These are phyloP conservation scores for Suillus occidentalis DNA, from an alignment of 768 basidiomycete genomes.

Conservation along the genomic window DNA sequence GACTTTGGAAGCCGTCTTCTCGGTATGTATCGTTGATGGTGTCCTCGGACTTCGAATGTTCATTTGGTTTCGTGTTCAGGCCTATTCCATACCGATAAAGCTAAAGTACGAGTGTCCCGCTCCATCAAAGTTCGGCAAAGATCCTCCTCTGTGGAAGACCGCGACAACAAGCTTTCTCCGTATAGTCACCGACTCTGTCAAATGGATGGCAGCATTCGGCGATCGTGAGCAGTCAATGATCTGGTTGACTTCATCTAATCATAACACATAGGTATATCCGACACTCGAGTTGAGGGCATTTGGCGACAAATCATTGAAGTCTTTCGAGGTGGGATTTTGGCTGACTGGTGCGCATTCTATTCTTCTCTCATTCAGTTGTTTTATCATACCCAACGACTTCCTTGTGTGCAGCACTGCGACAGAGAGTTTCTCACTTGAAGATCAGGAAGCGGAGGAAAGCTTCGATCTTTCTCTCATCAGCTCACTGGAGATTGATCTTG, in stretches of 20 bases:
- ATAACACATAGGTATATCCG: slow-evolving; percentile 47
- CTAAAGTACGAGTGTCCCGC: slow-evolving; percentile 94
- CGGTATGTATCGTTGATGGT: slow-evolving; percentile 45
- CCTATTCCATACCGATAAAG: slow-evolving; percentile 89
- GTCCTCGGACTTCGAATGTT: neutral
- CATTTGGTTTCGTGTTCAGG: slow-evolving; percentile 40
- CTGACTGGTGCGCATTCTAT: slow-evolving; percentile 65
- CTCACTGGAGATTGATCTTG: slow-evolving; percentile 75
- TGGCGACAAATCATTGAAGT: slow-evolving; percentile 86
- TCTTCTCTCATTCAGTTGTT: neutral
- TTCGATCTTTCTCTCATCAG: slow-evolving; percentile 83
- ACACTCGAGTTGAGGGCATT: slow-evolving; percentile 72
- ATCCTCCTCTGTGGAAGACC: slow-evolving; percentile 90
- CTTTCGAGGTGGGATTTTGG: slow-evolving; percentile 77
- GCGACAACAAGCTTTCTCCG: slow-evolving; percentile 80
- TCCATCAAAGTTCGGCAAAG: slow-evolving; percentile 85
- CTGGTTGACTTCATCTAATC: neutral
- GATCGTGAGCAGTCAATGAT: slow-evolving; percentile 39
- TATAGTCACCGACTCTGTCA: slow-evolving; percentile 66
- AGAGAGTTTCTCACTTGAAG: slow-evolving; percentile 57
- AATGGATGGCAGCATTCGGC: slow-evolving; percentile 50
- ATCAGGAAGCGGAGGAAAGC: slow-evolving; percentile 77
- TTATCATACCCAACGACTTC: neutral
- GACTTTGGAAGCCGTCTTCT: slow-evolving; percentile 79
- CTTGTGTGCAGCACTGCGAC: slow-evolving; percentile 47